Percentiles rank a stretch among this genome's conserved stretches.
These are phyloP conservation scores for Amanita muscaria DNA, from an alignment of 768 basidiomycete species.

Conservation along the genomic window DNA sequence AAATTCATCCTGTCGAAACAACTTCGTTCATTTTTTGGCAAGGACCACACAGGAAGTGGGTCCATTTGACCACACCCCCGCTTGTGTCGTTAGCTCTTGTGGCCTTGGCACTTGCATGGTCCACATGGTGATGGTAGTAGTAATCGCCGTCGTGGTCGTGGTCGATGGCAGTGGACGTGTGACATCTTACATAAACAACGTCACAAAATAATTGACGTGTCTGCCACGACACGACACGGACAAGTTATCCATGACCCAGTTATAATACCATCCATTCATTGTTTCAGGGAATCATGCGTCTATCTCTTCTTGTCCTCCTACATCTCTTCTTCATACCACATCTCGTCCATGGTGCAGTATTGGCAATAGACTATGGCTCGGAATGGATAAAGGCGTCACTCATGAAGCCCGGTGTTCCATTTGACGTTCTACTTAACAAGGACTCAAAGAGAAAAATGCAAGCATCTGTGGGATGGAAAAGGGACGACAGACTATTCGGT, in stretches of 20 bases:
- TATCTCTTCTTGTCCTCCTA: conserved; percentile 25
- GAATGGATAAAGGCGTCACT: conserved; percentile 97
- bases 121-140: too few species aligned
- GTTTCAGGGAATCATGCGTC: neutral
- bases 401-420: conserved; percentile 89
- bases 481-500: conserved; percentile 82
- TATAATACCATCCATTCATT: neutral
- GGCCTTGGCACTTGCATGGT: too few species aligned
- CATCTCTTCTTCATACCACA: conserved; percentile 30
- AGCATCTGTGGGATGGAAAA: conserved; percentile 86
- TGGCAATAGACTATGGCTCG: conserved; percentile 97
- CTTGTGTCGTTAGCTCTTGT: too few species aligned
- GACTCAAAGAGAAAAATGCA: conserved; percentile 96
- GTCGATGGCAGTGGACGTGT: too few species aligned
- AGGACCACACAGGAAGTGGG: too few species aligned
- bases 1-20: too few species aligned
- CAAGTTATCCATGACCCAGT: neutral
- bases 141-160: too few species aligned
- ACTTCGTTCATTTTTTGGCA: too few species aligned
- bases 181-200: too few species aligned
- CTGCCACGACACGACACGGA: conserved; percentile 23
- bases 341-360: conserved; percentile 58
- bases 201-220: too few species aligned
- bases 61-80: too few species aligned
- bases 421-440: conserved; percentile 93